Conservation (phyloP, 1,284 basidiomycete genomes). For the Pyrrhoderma noxium region DNA sequence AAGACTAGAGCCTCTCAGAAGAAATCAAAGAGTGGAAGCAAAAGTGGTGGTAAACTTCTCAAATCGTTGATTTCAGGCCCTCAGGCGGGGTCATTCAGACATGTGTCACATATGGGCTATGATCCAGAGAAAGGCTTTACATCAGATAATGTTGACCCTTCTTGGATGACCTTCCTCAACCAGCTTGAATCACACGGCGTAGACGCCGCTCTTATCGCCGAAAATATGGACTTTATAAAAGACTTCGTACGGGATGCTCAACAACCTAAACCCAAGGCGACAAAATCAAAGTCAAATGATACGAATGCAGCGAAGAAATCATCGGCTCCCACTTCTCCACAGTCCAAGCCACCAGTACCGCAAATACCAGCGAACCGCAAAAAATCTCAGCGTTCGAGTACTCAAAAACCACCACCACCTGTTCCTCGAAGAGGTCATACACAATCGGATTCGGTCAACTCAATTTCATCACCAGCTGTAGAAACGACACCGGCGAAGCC, state of each 20-base stretch:
- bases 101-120: slow-evolving; percentile 95
- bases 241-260: slow-evolving; percentile 68
- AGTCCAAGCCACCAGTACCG: slow-evolving; percentile 49
- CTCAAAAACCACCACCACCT: slow-evolving; percentile 20
- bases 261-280: slow-evolving; percentile 21
- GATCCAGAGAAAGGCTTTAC: slow-evolving; percentile 83
- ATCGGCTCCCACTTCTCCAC: not conserved
- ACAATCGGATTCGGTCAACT: slow-evolving; percentile 18
- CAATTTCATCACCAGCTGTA: slow-evolving; percentile 18
- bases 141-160: slow-evolving; percentile 85
- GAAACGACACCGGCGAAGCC: slow-evolving; percentile 20
- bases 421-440: slow-evolving; percentile 35
- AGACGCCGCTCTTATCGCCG: slow-evolving; percentile 50
- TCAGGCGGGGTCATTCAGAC: slow-evolving; percentile 73
- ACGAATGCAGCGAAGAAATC: slow-evolving; percentile 29
- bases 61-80: slow-evolving; percentile 90
- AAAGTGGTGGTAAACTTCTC: slow-evolving; percentile 67
- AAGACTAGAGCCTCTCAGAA: slow-evolving; percentile 44
- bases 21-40: slow-evolving; percentile 40
- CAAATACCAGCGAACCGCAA: slow-evolving; percentile 36
- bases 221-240: slow-evolving; percentile 88
- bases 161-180: slow-evolving; percentile 77
- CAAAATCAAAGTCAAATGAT: slow-evolving; percentile 29
- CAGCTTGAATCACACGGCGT: slow-evolving; percentile 70
- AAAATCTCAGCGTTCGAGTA: slow-evolving; percentile 28